Base-by-base conservation (phyloP, 1,284 basidiomycete genomes). In the Malassezia pachydermatis region DNA sequence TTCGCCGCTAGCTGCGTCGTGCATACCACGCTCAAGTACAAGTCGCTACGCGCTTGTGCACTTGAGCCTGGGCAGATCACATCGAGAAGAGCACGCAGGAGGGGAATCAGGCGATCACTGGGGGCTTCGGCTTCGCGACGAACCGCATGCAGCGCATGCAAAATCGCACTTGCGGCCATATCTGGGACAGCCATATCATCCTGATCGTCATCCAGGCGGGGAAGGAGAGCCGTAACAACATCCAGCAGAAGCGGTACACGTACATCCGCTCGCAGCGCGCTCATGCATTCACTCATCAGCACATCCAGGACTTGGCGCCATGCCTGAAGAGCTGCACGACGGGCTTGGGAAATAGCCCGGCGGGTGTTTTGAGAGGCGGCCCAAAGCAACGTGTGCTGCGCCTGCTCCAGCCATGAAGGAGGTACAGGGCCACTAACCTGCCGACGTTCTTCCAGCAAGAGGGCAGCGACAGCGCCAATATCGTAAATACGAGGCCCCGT, bases 1-100 rank as follows among this genome's bases (percentile, higher is more conserved):
- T 94, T 75, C 70, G 86, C 90, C 70, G 92, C 90, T 73, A 88
- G 81, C 46, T 95, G 76, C 2, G 85, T 78, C 6, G 88, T 86
- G 20, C 41, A 43, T 17, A 30, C 29, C 29, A 43, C 28, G 23
- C 16, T 19, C 22, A 45, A 24, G 72, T 94, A 96, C n/a, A 96
- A 76, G 70, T 96, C 95, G 10, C 90, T 90, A n/a, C 90, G 82
- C n/a, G 89, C 83, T 41, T 85, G 76, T 61, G 89, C 86, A n/a
- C 83, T 79, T 4, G 82, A 83, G 48, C 83, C 84, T 45, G 80
- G 83, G 52, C 84, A 81, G 44, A 85, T 67, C 41, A 89, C 78
- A 51, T 87, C 82, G 48, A 94, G 67, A 22, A 89, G 76, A 55
- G 78, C 81, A 27, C 81, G 80, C n/a, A 95, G 76, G 28, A 89